Conservation (phyloP, 805 yeast species). For the Cyberlindnera euphorbiae region DNA sequence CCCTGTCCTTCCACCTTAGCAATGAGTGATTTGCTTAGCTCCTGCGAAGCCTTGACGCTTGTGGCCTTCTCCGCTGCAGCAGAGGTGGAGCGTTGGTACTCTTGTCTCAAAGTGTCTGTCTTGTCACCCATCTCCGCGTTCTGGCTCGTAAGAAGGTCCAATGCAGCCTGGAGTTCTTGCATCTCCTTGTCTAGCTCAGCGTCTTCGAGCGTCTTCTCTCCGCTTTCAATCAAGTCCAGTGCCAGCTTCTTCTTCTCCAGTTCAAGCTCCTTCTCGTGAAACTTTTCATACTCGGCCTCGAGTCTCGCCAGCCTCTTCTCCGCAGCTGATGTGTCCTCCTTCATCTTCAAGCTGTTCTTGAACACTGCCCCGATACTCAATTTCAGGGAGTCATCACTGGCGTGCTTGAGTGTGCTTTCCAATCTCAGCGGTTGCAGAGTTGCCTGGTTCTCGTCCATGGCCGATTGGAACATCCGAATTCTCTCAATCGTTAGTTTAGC, state of each 20-base stretch:
- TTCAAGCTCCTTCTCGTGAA: constrained; percentile 7
- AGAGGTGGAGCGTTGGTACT: constrained; percentile 43
- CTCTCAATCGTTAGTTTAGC: constrained; percentile 34
- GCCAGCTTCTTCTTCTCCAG: constrained; percentile 4
- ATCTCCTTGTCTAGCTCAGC: constrained; percentile 30
- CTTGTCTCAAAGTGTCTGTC: constrained; percentile 26
- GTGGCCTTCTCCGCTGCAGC: constrained; percentile 38
- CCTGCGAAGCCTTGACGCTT: neutral
- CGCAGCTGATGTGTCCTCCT: constrained; percentile 16
- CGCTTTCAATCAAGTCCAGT: constrained; percentile 3
- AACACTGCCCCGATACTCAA: constrained; percentile 37
- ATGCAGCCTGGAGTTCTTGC: constrained; percentile 14
- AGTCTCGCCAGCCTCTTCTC: constrained; percentile 21
- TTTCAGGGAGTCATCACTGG: constrained; percentile 35
- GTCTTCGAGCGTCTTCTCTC: constrained; percentile 26
- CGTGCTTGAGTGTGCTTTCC: constrained; percentile 37
- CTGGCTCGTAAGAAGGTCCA: too few species aligned
- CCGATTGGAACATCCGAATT: constrained; percentile 26
- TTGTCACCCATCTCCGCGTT: constrained; percentile 1
- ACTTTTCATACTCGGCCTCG: constrained; percentile 18
- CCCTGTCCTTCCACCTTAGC: constrained; percentile 33
- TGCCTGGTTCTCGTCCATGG: constrained; percentile 20
- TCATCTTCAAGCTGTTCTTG: constrained; percentile 24
- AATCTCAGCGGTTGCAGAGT: constrained; percentile 27
- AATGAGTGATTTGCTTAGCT: constrained; percentile 24